These are phyloP conservation scores for Salix caprea DNA, from an alignment of 345 rosid genomes.

Conservation along the genomic window DNA sequence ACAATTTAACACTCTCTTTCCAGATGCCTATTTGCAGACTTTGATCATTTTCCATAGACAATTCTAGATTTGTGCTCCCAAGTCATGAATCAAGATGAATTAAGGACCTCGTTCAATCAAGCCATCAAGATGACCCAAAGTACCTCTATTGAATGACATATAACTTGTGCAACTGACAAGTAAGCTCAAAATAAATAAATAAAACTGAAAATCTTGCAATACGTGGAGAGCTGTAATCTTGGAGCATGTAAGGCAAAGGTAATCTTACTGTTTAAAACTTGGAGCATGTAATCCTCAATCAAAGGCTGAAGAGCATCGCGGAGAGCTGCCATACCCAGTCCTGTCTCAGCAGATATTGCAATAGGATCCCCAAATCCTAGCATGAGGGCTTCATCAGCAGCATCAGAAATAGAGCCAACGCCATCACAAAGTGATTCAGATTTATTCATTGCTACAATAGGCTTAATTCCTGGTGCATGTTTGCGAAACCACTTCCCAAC, in stretches of 20 bases:
- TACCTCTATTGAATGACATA: no score
- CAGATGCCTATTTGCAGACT: no score
- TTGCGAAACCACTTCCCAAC: conserved; percentile 91
- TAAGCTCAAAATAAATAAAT: not conserved
- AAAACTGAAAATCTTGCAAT: not conserved
- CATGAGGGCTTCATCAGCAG: conserved; percentile 53
- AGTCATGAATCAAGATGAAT: no score
- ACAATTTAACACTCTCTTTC: no score
- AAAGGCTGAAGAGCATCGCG: conserved; percentile 64
- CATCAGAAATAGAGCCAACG: conserved; percentile 51
- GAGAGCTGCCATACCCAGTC: conserved; percentile 83
- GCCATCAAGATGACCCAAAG: no score
- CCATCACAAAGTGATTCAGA: conserved; percentile 68
- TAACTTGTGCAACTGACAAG: no score
- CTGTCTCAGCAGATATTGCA: conserved; percentile 94
- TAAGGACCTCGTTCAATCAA: no score
- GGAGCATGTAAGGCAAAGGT: not conserved
- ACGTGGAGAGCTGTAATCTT: not conserved
- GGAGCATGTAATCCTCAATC: conserved; percentile 59
- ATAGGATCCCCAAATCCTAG: conserved; percentile 91
- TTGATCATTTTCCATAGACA: no score
- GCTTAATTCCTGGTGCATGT: conserved; percentile 69
- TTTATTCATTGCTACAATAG: conserved; percentile 78
- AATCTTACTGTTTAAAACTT: conserved; percentile 50
- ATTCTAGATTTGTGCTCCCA: no score